Base-by-base conservation (phyloP, 768 basidiomycete species). In the Mycena sanguinolenta region DNA sequence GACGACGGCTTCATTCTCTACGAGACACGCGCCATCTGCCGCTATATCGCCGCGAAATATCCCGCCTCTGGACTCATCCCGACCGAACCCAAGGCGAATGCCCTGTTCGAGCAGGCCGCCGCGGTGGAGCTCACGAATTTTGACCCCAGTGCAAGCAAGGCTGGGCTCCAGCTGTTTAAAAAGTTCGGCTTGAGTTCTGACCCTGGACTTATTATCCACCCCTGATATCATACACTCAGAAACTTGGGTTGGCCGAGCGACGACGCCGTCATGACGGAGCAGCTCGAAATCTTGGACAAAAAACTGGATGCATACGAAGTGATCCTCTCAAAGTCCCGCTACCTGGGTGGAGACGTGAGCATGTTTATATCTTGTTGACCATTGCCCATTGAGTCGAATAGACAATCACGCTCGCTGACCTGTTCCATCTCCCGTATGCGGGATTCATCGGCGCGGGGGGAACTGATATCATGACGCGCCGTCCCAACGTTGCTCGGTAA, bases 1-100 rank as follows among this genome's bases (percentile, higher is more conserved):
- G 86, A 87, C 23, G 84, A 84, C 38, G 87, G 85, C 12, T 82
- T 88, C 73, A 75, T 80, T 61, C 68, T 90, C 28, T 87, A 81
- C 76, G 87, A 87, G 69, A 79, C 81, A 19, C 84, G 86, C 50
- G 85, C 86, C 0, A 86, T 89, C 58, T 71, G 65, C 21, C 83
- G 84, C 32, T 89, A 88, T 75, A 61, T 88, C 71, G 81, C 80
- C 57, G 74, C 74, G 55, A 87, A 86, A 73, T 81, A 86, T 63
- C 75, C 79, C 2, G 57, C 69, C 50, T 79, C 84, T 68, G 84
- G 84, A 7, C 80, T 87, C 49, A 74, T 86, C 46, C 87, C 88
- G 17, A 73, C 63, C 0, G 70, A 68, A 4, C 61, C 54, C 54
- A 53, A 61, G 38, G 58, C 52, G 13, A 59, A 71, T 27, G 84